These are phyloP conservation scores for Mentha longifolia DNA, from an alignment of 257 asterid species.

Conservation along the genomic window DNA sequence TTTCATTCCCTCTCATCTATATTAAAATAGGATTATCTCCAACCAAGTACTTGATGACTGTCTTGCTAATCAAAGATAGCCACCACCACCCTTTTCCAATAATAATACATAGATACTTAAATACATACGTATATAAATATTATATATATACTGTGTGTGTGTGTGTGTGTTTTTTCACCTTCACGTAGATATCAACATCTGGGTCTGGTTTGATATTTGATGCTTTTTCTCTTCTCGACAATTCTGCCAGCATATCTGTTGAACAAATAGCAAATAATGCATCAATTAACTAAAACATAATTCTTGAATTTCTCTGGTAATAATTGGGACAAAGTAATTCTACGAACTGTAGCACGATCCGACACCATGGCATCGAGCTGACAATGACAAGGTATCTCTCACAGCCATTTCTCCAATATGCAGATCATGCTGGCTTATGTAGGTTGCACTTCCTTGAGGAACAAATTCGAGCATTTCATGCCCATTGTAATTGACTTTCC, in stretches of 20 bases:
- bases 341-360: constrained; percentile 64
- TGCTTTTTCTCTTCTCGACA: constrained; percentile 57
- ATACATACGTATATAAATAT: no score
- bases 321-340: not conserved
- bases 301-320: not conserved
- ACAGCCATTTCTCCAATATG: constrained; percentile 79
- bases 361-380: constrained; percentile 76
- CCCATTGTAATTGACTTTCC: constrained; percentile 58
- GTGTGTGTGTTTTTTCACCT: constrained; percentile 38
- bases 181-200: constrained; percentile 56
- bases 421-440: constrained; percentile 62
- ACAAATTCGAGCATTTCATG: constrained; percentile 60
- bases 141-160: no score
- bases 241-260: constrained; percentile 73
- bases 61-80: not conserved
- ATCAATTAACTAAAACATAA: not conserved
- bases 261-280: not conserved
- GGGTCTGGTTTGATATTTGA: constrained; percentile 59
- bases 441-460: constrained; percentile 65
- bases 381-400: constrained; percentile 74
- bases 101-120: no score
- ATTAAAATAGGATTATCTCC: constrained; percentile 2
- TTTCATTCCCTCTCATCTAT: not conserved
- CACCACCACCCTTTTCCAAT: not conserved
- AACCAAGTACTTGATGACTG: constrained; percentile 15